Evolutionary conservation across 208 protist species (phyloP), one percentile per base, ranked within the genome.

Genomic region (Leishmania aethiopica): DNA sequence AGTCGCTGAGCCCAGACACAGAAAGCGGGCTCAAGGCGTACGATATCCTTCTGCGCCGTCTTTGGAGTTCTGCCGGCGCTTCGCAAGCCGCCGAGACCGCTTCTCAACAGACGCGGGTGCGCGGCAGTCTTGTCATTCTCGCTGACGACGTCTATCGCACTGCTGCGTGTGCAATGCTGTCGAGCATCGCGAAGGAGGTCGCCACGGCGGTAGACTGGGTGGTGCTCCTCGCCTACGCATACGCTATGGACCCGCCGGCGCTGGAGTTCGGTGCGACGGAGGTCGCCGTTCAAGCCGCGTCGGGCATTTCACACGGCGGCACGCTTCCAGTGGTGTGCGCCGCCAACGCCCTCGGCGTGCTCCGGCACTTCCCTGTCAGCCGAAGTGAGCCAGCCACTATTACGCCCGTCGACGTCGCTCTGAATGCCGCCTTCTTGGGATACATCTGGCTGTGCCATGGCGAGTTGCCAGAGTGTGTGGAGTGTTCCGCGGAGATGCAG

Each of bases 321-420:
- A 73, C 81, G 55, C 79, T 96, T 53, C 84, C 87, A 7, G 80
- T 70, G n/a, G 53, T 96, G 55, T 89, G 88, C 69, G 88, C 91
- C 17, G 91, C 89, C n/a, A 88, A 91, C 13, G 88, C 89, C 32
- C 28, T 94, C 47, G 93, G 93, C 17, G 85, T 91, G 4, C 74
- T 94, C 7, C 86, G 87, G 15, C 69, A 89, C 42, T 64, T 96
- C 47, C 87, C 88, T 45, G 79, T 94, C 2, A 60, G 66, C 11
- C 88, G 88, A 55, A 77, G 78, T 35, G 86, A 93, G n/a, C 66
- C 78, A 6, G 83, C 86, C 1, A 71, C 78, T 47, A 84, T 96
- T 45, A 89, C 90, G 1, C 93, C 95, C 1, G 80, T 96, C 8
- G 93, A 97, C 83, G 72, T 96, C 3, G 89, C 89, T 8, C 45